phyloP scores from a whole-genome alignment of 164 flowering plant species.

The Cinnamomum chago region DNA sequence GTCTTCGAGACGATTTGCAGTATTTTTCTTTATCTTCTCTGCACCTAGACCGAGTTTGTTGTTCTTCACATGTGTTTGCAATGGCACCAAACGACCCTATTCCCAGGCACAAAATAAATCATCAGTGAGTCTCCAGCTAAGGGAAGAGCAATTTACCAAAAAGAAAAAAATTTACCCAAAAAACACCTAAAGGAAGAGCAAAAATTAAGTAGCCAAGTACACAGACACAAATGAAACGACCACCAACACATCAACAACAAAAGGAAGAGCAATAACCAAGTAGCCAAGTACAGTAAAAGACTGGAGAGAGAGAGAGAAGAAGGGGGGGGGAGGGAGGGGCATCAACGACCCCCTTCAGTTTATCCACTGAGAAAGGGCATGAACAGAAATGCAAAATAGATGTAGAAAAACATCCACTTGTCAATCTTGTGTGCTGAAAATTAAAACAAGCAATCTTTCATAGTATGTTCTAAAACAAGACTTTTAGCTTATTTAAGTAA shows the following conservation, averaged over 20 bases:
- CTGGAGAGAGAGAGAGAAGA: accelerated
- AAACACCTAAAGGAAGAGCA: neutral
- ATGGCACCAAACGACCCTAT: conserved; percentile 86
- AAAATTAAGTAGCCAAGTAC: neutral
- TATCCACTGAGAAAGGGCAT: neutral
- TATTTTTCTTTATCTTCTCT: conserved; percentile 41
- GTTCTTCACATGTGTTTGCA: conserved; percentile 52
- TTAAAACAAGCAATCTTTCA: too few relatives aligned
- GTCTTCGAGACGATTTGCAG: conserved; percentile 9
- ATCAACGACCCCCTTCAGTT: neutral
- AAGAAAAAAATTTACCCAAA: neutral
- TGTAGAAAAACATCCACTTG: neutral
- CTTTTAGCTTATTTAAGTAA: too few relatives aligned
- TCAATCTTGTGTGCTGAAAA: neutral
- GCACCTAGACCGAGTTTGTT: conserved; percentile 83
- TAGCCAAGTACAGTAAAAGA: too few relatives aligned
- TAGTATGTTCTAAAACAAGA: too few relatives aligned
- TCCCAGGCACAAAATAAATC: neutral
- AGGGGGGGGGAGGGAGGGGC: too few relatives aligned
- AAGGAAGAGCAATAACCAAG: too few relatives aligned
- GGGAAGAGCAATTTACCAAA: too few relatives aligned
- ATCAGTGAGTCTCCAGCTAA: neutral
- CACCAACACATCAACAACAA: too few relatives aligned
- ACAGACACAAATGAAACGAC: too few relatives aligned
- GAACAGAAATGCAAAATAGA: neutral